Conservation (phyloP, 2,329 filamentous ascomycete species). For the Sporothrix curviconia region DNA sequence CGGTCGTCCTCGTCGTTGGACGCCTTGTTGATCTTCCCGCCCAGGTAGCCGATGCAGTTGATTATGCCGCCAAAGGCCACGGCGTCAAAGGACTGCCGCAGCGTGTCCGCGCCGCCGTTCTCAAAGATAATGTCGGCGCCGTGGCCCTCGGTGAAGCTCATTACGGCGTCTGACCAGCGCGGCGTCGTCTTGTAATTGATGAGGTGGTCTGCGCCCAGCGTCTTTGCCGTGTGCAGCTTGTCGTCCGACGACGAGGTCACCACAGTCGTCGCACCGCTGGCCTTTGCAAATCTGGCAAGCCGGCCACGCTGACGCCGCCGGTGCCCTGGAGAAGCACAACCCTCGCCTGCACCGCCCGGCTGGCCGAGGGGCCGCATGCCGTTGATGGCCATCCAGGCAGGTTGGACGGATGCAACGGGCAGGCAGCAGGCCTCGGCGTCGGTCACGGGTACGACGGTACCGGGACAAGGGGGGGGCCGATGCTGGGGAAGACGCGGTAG, state of each 20-base stretch:
- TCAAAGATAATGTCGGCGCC: constrained; percentile 53
- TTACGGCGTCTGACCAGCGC: constrained; percentile 44
- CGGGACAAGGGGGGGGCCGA: constrained; percentile 50
- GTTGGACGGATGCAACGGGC: constrained; percentile 55
- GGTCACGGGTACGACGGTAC: constrained; percentile 48
- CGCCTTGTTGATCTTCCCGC: constrained; percentile 47
- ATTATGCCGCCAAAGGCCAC: constrained; percentile 50
- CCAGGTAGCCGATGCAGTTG: constrained; percentile 43
- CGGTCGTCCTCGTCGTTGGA: constrained; percentile 34
- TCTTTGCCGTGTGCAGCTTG: constrained; percentile 40
- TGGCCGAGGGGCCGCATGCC: constrained; percentile 47
- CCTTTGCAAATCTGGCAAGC: constrained; percentile 49
- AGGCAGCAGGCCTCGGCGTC: constrained; percentile 55
- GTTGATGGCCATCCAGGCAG: constrained; percentile 61
- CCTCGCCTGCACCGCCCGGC: constrained; percentile 25
- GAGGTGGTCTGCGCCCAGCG: constrained; percentile 44
- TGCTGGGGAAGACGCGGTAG: constrained; percentile 52
- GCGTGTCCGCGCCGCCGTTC: constrained; percentile 45
- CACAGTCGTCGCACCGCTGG: constrained; percentile 44
- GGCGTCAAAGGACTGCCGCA: constrained; percentile 46
- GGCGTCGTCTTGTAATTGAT: constrained; percentile 50
- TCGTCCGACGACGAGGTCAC: constrained; percentile 49
- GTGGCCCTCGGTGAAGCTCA: constrained; percentile 36
- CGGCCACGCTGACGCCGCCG: constrained; percentile 45
- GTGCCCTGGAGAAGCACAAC: constrained; percentile 49